Base-by-base conservation (phyloP, 1,284 basidiomycete species). In the Ganoderma resinaceum region DNA sequence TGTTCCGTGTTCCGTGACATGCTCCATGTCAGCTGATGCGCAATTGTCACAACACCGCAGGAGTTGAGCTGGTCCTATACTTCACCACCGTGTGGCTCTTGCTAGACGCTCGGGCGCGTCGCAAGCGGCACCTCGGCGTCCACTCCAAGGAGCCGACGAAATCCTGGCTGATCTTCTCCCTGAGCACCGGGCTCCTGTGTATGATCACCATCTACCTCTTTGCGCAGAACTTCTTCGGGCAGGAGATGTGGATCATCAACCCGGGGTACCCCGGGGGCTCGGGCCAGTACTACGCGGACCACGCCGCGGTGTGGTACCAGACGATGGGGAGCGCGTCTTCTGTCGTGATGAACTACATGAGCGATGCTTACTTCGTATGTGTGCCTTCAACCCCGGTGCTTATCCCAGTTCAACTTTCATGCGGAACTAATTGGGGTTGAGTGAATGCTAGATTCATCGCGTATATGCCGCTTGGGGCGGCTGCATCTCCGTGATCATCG, bases 161-260 rank as follows among this genome's bases (percentile, higher is more conserved):
- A 55, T 59, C 65, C 60, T 42, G 64, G 37, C 40, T 61, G 57
- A 66, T 69, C 63, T 61, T 69, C 3, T 49, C 49, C 53, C 70
- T 73, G 65, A 73, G 70, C 63, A 72, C 67, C 0, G 61, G 31
- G 0, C 55, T 74, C 16, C 59, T 74, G 6, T 18, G 69, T 46
- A 58, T 73, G 57, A 68, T 70, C 62, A 74, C 72, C 37, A 65
- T 74, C 20, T 69, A 62, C 53, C 63, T 70, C 64, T 46, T 69
- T 26, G 64, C 69, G 2, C 65, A 74, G 35, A 60, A 60, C 14
- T 61, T 69, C 16, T 74, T 74, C 58, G 72, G 67, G 11, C 63
- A 73, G 60, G 66, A 69, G 62, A 72, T 72, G 73, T 74, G 72
- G 72, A 69, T 74, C 31, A 69, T 68, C 6, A 60, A 74, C 42